Base-by-base conservation (phyloP, 345 rosid genomes). In the Eucalyptus fibrosa region DNA sequence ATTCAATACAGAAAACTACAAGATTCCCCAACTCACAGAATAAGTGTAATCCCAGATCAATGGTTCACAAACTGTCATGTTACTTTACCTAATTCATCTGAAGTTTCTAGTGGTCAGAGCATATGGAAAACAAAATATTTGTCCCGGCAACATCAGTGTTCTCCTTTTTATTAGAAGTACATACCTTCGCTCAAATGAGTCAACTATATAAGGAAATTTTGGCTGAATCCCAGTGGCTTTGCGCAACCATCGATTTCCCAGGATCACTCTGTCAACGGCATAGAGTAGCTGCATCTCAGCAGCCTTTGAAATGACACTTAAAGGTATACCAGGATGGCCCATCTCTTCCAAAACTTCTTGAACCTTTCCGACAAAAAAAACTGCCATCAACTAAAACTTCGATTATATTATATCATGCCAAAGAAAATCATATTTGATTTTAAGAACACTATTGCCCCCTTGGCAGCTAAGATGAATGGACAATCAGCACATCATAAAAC, bases 161-260 rank as follows among this genome's bases (percentile, higher is more conserved):
- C 45, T 56, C 32, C 88, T 12, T 86, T 86, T 19, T 19, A 37
- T 77, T 21, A 40, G 47, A 40, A 24, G 11, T 53, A 89, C 81
- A 67, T 94, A 96, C 99, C 99, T 95, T 92, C 93, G 95, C 93
- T 98, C 98, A 91, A 98, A 98, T 49, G 99, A 96, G 93, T 98
- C 99, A 7, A 98, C 96, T 90, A 96, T 90, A 88, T 98, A 97
- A 45, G 99, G 98, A 92, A 95, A 96, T 90, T 95, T 94, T 37
- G 99, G 99, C 89, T 98, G 99, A 92, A 98, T 97, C 67, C 99
- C 99, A 21, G 97, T 93, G 51, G 96, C 97, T 94, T 96, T 98
- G 67, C 99, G 96, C 91, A 97, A 93, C 99, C 99, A 97, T 94
- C 97, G 93, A 89, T 96, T 96, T 82, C 99, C 99, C 55, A 98